phyloP scores from a whole-genome alignment of 1,284 basidiomycete species.

The Hypsizygus ulmarius region DNA sequence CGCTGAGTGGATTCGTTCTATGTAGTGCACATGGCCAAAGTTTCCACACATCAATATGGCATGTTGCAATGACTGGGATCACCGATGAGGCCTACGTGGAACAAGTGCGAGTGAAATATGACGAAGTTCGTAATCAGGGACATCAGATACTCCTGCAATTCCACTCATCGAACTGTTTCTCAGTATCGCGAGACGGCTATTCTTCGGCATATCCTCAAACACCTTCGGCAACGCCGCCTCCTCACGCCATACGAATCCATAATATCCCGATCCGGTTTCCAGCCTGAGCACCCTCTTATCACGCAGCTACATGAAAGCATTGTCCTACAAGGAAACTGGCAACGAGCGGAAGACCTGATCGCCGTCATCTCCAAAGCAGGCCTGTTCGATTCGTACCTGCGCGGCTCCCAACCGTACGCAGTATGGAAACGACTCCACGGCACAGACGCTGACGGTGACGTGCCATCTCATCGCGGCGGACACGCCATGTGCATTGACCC shows the following conservation, averaged over 20 bases:
- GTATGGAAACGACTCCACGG: slow-evolving; percentile 57
- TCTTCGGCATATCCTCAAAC: slow-evolving; percentile 72
- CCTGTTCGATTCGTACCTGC: slow-evolving; percentile 60
- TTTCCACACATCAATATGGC: slow-evolving; percentile 79
- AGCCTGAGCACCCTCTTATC: slow-evolving; percentile 70
- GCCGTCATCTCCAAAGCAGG: slow-evolving; percentile 47
- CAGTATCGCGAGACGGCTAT: slow-evolving; percentile 62
- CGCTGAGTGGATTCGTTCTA: background rate
- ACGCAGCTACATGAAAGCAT: slow-evolving; percentile 64
- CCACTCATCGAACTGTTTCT: slow-evolving; percentile 10
- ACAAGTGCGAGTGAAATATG: slow-evolving; percentile 46
- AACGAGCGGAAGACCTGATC: slow-evolving; percentile 55
- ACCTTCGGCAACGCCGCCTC: slow-evolving; percentile 74
- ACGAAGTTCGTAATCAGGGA: slow-evolving; percentile 52
- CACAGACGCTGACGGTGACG: slow-evolving; percentile 59
- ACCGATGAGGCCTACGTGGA: slow-evolving; percentile 54
- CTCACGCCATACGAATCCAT: slow-evolving; percentile 65
- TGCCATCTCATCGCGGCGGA: slow-evolving; percentile 67
- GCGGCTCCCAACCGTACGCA: slow-evolving; percentile 52
- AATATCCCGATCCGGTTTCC: slow-evolving; percentile 52
- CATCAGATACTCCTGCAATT: slow-evolving; percentile 3
- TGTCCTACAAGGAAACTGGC: slow-evolving; percentile 67
- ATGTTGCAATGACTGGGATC: slow-evolving; percentile 61
- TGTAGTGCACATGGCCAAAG: slow-evolving; percentile 61
- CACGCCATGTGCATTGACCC: slow-evolving; percentile 83